These are phyloP conservation scores for Hanseniaspora taiwanica DNA, from an alignment of 805 yeast species.

Conservation along the genomic window DNA sequence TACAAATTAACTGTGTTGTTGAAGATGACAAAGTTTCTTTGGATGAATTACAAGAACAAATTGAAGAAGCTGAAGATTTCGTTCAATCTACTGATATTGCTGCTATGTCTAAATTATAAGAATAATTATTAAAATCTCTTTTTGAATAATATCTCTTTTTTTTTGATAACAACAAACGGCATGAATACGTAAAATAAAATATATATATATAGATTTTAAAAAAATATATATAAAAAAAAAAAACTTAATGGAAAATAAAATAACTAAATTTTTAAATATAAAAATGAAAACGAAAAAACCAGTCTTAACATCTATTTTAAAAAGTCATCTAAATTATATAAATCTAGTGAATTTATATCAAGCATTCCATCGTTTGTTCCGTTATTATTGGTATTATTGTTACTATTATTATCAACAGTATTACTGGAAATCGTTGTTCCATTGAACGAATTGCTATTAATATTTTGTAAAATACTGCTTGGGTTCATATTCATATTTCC, in stretches of 20 bases:
- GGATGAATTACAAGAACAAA: slow-evolving; percentile 68
- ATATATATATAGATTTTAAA: too few relatives aligned
- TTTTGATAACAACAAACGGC: not conserved
- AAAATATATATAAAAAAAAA: too few relatives aligned
- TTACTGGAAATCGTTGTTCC: not conserved
- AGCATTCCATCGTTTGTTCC: not conserved
- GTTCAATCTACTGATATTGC: slow-evolving; percentile 98
- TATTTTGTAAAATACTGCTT: not conserved
- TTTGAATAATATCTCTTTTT: not conserved
- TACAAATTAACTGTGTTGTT: slow-evolving; percentile 95
- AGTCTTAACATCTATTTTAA: not conserved
- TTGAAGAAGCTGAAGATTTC: slow-evolving; percentile 93
- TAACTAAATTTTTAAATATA: too few relatives aligned
- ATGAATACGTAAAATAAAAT: too few relatives aligned
- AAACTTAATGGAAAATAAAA: too few relatives aligned
- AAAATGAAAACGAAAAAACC: too few relatives aligned
- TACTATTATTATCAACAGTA: not conserved
- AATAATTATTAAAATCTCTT: not conserved
- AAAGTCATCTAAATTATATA: not conserved
- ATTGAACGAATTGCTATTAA: not conserved
- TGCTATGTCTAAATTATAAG: slow-evolving; percentile 92
- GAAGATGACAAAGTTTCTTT: slow-evolving; percentile 94
- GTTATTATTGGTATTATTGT: not conserved
- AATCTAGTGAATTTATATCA: not conserved
- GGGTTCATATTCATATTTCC: not conserved